These are phyloP conservation scores for Tricholoma terreum DNA, from an alignment of 768 basidiomycete species.

Conservation along the genomic window DNA sequence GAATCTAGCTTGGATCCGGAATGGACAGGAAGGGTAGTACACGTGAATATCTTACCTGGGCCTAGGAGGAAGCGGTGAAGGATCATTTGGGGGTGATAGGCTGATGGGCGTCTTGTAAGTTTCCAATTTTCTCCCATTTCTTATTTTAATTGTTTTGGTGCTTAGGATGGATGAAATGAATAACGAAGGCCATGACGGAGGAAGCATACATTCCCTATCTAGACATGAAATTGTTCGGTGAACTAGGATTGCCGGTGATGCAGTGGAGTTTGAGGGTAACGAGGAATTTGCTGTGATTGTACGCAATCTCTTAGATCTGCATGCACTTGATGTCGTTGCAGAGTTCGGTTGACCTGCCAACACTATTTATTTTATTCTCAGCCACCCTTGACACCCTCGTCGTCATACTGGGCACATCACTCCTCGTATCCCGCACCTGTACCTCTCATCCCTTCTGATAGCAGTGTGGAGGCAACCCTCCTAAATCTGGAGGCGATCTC, in stretches of 20 bases:
- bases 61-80: slow-evolving; percentile 19
- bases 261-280: too few relatives aligned
- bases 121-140: neutral
- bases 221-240: slow-evolving; percentile 54
- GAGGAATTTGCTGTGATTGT: slow-evolving; percentile 56
- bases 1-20: too few relatives aligned
- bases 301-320: slow-evolving; percentile 22
- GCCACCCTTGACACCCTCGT: slow-evolving; percentile 49
- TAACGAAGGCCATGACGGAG: slow-evolving; percentile 11
- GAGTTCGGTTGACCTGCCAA: too few relatives aligned
- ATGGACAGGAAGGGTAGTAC: too few relatives aligned
- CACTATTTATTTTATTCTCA: too few relatives aligned
- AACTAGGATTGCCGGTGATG: slow-evolving; percentile 37
- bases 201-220: slow-evolving; percentile 30
- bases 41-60: slow-evolving; percentile 41
- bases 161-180: neutral
- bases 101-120: too few relatives aligned
- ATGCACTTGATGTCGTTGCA: slow-evolving; percentile 22
- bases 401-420: slow-evolving; percentile 44
- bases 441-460: neutral
- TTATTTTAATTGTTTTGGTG: neutral
- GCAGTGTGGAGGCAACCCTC: neutral
- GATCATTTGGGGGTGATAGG: slow-evolving; percentile 23
- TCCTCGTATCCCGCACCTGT: slow-evolving; percentile 38
- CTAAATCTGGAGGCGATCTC: neutral